phyloP scores from a whole-genome alignment of 148 eudicot genomes.

The Rhododendron henanense region DNA sequence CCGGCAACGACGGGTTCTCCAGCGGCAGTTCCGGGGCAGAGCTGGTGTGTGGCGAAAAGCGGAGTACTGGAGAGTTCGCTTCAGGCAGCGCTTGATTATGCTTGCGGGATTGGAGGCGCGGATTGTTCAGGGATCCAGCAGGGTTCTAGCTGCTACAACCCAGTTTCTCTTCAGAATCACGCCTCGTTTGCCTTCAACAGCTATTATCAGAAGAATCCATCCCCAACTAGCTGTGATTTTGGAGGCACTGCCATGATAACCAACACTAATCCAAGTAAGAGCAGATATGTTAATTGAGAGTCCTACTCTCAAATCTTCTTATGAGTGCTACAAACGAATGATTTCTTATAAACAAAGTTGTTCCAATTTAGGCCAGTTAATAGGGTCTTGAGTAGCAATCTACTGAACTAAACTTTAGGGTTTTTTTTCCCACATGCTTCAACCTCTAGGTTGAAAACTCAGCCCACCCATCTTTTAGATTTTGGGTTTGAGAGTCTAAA shows the following conservation, averaged over 20 bases:
- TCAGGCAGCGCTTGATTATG: constrained; percentile 79
- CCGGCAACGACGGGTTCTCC: constrained; percentile 15
- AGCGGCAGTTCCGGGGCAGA: constrained; percentile 42
- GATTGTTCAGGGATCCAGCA: constrained; percentile 80
- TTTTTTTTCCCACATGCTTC: background rate
- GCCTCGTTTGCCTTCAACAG: constrained; percentile 90
- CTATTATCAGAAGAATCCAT: constrained; percentile 77
- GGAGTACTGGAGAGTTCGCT: constrained; percentile 48
- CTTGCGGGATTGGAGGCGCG: constrained; percentile 87
- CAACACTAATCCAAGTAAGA: constrained; percentile 83
- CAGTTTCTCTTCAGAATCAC: constrained; percentile 59
- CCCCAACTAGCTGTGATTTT: constrained; percentile 76
- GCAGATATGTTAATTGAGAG: background rate
- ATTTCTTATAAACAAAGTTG: background rate
- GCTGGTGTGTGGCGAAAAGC: constrained; percentile 76
- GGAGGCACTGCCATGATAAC: constrained; percentile 67
- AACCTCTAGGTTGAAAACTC: background rate
- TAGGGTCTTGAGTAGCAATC: background rate
- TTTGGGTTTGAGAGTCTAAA: background rate
- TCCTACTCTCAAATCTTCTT: background rate
- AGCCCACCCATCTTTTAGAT: background rate
- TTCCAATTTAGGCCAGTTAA: background rate
- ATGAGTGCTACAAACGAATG: background rate
- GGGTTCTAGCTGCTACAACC: constrained; percentile 73
- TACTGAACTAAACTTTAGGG: background rate